These are phyloP conservation scores for Sporothrix pallida DNA, from an alignment of 2,329 filamentous ascomycete species.

Conservation along the genomic window DNA sequence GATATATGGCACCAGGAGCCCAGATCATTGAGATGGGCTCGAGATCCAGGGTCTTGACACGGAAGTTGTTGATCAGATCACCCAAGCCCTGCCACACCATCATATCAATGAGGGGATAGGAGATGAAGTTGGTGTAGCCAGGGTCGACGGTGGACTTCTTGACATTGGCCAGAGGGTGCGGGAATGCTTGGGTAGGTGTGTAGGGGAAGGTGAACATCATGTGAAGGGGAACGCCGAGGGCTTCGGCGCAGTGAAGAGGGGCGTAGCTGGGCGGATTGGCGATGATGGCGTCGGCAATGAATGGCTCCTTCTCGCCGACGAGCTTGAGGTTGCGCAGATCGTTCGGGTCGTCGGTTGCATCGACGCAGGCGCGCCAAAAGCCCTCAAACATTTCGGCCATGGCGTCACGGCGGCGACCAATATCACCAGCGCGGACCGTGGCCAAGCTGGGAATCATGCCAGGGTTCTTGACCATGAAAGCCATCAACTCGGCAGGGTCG, in stretches of 20 bases:
- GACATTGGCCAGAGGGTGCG: slow-evolving; percentile 78
- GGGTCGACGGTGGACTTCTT: slow-evolving; percentile 73
- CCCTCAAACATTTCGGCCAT: slow-evolving; percentile 86
- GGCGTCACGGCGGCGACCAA: slow-evolving; percentile 67
- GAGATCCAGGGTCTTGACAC: slow-evolving; percentile 69
- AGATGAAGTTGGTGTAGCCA: slow-evolving; percentile 79
- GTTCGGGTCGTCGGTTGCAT: slow-evolving; percentile 71
- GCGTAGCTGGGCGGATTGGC: slow-evolving; percentile 82
- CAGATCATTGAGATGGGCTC: slow-evolving; percentile 78
- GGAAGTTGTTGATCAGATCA: slow-evolving; percentile 77
- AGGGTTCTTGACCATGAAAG: slow-evolving; percentile 86
- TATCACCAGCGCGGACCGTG: slow-evolving; percentile 74
- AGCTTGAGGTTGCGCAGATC: slow-evolving; percentile 66
- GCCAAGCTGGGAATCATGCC: slow-evolving; percentile 77
- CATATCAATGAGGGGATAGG: slow-evolving; percentile 80
- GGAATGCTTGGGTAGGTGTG: slow-evolving; percentile 75
- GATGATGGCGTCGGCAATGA: slow-evolving; percentile 80
- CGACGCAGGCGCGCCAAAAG: slow-evolving; percentile 80
- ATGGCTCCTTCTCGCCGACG: slow-evolving; percentile 66
- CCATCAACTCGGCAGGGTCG: slow-evolving; percentile 81
- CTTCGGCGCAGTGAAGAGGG: slow-evolving; percentile 80
- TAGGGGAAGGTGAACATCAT: slow-evolving; percentile 91
- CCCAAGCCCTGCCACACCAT: slow-evolving; percentile 91
- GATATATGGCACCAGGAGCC: slow-evolving; percentile 75
- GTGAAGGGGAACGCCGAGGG: slow-evolving; percentile 76